Evolutionary conservation across 208 protist genomes (phyloP).

Genomic region (Crithidia fasciculata): DNA sequence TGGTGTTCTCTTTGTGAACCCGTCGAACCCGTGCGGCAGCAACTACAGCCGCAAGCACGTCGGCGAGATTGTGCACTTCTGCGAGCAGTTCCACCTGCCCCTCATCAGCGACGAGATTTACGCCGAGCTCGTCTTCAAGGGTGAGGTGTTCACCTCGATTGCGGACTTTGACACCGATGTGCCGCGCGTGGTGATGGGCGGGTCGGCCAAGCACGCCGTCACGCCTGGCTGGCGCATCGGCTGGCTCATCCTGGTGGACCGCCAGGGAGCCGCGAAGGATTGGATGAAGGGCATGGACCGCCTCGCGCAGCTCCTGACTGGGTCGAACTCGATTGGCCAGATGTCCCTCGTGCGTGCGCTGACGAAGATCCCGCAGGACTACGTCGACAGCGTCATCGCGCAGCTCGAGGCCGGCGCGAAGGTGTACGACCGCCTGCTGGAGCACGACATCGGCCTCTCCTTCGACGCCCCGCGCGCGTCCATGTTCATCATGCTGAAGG

Average conservation of each 20-base stretch:
- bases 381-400: slow-evolving; percentile 50
- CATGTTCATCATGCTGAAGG: slow-evolving; percentile 92
- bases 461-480: slow-evolving; percentile 71
- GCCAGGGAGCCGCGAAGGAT: slow-evolving; percentile 20
- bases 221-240: slow-evolving; percentile 94
- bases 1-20: slow-evolving; percentile 94
- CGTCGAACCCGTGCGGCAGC: slow-evolving; percentile 95
- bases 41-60: slow-evolving; percentile 87
- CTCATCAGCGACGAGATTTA: slow-evolving; percentile 96
- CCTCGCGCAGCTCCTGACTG: slow-evolving; percentile 74
- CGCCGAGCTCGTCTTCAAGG: slow-evolving; percentile 90
- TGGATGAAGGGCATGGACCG: slow-evolving; percentile 50
- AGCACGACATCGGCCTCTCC: slow-evolving; percentile 44
- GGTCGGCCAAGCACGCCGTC: slow-evolving; percentile 91
- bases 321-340: slow-evolving; percentile 89
- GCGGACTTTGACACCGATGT: slow-evolving; percentile 81
- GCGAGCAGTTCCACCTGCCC: slow-evolving; percentile 83
- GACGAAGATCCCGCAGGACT: slow-evolving; percentile 51
- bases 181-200: slow-evolving; percentile 85
- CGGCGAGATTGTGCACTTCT: slow-evolving; percentile 72
- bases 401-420: slow-evolving; percentile 40
- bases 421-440: slow-evolving; percentile 40
- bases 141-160: slow-evolving; percentile 73
- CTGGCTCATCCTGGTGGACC: slow-evolving; percentile 86
- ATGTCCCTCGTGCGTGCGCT: slow-evolving; percentile 76